Conservation (phyloP, 2,329 filamentous ascomycete species). For the Fusarium liriodendri region DNA sequence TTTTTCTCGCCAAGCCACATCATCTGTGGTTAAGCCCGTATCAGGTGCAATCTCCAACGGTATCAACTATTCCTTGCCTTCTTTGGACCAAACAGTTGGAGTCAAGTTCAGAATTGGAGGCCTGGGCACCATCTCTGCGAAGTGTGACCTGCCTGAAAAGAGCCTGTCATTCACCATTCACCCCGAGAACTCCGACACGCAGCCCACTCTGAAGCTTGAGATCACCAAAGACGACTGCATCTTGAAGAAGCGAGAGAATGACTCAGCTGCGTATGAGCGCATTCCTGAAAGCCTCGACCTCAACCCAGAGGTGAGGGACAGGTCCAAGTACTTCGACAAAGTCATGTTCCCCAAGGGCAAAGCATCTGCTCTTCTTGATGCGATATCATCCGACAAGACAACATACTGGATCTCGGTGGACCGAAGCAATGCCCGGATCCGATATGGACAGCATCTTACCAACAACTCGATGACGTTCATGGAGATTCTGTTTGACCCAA, state of each 20-base stretch:
- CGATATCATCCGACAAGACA: not conserved
- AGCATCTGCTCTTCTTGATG: not conserved
- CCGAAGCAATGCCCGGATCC: not conserved
- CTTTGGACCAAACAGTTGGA: not conserved
- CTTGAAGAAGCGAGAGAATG: not conserved
- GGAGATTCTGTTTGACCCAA: not conserved
- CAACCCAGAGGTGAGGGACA: not conserved
- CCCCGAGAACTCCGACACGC: not conserved
- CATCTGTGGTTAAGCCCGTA: not conserved
- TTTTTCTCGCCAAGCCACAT: not conserved
- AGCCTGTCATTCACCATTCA: not conserved
- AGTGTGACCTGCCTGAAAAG: not conserved
- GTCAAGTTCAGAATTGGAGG: not conserved
- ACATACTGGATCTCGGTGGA: not conserved
- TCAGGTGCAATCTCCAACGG: not conserved
- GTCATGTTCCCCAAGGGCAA: not conserved
- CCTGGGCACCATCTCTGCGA: not conserved
- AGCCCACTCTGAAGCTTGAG: not conserved
- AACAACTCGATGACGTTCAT: constrained; percentile 1
- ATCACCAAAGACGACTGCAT: not conserved
- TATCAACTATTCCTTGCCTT: not conserved
- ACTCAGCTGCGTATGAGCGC: not conserved
- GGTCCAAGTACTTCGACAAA: not conserved
- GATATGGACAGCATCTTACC: not conserved
- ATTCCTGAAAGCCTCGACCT: not conserved